These are phyloP conservation scores for Epichloe amarillans DNA, from an alignment of 2,329 filamentous ascomycete species.

Conservation along the genomic window DNA sequence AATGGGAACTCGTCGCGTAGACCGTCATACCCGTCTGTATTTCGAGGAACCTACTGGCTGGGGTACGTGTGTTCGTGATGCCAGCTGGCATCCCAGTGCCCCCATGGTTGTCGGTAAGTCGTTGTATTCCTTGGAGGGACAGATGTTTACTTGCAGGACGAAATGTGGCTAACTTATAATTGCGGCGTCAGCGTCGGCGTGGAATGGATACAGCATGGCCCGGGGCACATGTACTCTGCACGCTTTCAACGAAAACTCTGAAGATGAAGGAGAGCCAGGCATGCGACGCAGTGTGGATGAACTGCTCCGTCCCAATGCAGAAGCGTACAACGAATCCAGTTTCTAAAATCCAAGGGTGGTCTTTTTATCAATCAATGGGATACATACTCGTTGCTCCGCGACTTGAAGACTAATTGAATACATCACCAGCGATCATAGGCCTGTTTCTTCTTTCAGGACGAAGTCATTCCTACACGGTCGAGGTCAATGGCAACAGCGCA, in stretches of 20 bases:
- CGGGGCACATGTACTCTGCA: constrained; percentile 68
- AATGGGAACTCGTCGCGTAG: constrained; percentile 42
- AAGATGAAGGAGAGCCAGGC: constrained; percentile 49
- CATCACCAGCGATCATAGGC: too few species aligned
- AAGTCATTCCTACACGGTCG: too few species aligned
- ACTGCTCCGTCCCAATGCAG: constrained; percentile 32
- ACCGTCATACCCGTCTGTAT: constrained; percentile 41
- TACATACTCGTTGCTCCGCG: too few species aligned
- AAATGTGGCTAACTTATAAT: neutral
- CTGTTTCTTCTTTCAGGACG: too few species aligned
- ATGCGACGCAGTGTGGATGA: constrained; percentile 46
- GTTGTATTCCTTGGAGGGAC: neutral
- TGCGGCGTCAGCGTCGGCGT: constrained; percentile 52
- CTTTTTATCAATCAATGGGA: too few species aligned
- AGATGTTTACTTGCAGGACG: neutral
- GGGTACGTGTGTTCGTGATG: constrained; percentile 74
- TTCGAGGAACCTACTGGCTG: constrained; percentile 45
- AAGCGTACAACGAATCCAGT: constrained; percentile 9
- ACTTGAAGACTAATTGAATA: too few species aligned
- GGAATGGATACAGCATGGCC: constrained; percentile 65
- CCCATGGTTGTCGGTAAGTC: constrained; percentile 57
- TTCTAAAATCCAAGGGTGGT: neutral
- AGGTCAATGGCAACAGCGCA: too few species aligned
- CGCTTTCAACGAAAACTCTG: constrained; percentile 55
- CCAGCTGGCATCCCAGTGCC: constrained; percentile 78